These are phyloP conservation scores for Leccinum olivaceopallidum DNA, from an alignment of 768 basidiomycete species.

Conservation along the genomic window DNA sequence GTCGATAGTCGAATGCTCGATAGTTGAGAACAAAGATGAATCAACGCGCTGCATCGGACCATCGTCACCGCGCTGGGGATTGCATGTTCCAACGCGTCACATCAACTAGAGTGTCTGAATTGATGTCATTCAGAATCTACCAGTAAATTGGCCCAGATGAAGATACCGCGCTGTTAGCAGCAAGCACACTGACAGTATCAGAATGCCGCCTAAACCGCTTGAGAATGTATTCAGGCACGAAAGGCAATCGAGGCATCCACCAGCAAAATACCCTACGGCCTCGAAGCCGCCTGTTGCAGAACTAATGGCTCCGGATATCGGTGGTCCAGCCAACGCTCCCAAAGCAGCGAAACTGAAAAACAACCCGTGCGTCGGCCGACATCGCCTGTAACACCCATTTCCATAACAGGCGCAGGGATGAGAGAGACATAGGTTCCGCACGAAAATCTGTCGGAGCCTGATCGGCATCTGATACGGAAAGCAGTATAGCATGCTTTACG, in stretches of 20 bases:
- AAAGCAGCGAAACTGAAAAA: constrained; percentile 58
- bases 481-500: constrained; percentile 10
- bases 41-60: too few species aligned
- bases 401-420: too few species aligned
- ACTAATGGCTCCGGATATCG: constrained; percentile 71
- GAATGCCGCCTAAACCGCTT: constrained; percentile 31
- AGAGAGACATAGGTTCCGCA: constrained; percentile 65
- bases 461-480: neutral
- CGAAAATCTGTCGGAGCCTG: constrained; percentile 42
- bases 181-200: constrained; percentile 43
- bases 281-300: constrained; percentile 48
- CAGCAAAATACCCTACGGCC: constrained; percentile 42
- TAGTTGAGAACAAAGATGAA: neutral
- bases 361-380: constrained; percentile 65
- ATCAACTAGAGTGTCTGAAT: neutral
- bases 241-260: constrained; percentile 13
- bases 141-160: constrained; percentile 38
- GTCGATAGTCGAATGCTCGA: neutral
- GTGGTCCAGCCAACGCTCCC: constrained; percentile 67
- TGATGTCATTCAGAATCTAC: constrained; percentile 39
- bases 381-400: constrained; percentile 35
- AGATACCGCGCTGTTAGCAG: constrained; percentile 43
- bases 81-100: neutral
- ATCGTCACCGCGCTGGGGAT: too few species aligned
- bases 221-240: neutral